phyloP scores from a whole-genome alignment of 495 filamentous ascomycete species.

The Tuber melanosporum region DNA sequence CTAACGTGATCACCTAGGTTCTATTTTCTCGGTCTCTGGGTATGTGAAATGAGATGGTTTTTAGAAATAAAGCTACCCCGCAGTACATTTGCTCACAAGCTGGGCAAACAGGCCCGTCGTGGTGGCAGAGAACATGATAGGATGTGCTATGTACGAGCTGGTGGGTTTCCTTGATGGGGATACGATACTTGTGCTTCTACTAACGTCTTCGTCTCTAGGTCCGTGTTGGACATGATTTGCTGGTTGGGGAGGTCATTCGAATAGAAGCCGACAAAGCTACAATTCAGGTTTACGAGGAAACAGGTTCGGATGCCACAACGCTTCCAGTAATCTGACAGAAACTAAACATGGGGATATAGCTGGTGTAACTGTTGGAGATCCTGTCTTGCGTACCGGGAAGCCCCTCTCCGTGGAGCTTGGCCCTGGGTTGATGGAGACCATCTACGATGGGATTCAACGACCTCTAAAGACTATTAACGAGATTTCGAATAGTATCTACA shows the following conservation, averaged over 20 bases:
- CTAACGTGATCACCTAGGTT: constrained; percentile 46
- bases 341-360: constrained; percentile 50
- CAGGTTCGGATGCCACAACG: constrained; percentile 52
- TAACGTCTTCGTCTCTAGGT: constrained; percentile 50
- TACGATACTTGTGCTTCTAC: constrained; percentile 20
- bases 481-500: constrained; percentile 80
- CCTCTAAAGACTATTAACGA: constrained; percentile 78
- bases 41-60: constrained; percentile 46
- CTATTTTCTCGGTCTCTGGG: constrained; percentile 78
- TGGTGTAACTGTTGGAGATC: constrained; percentile 93
- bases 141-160: constrained; percentile 99
- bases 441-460: constrained; percentile 98
- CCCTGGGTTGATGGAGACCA: constrained; percentile 95
- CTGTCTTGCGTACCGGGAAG: constrained; percentile 82
- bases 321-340: background rate
- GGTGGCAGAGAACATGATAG: constrained; percentile 95
- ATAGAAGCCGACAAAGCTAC: constrained; percentile 92
- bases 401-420: constrained; percentile 95
- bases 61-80: constrained; percentile 43
- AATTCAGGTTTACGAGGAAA: constrained; percentile 98
- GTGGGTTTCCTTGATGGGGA: constrained; percentile 47
- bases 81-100: constrained; percentile 43
- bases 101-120: constrained; percentile 69
- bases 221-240: constrained; percentile 76
- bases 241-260: constrained; percentile 96